Percentiles rank a stretch among this genome's conserved stretches.
Evolutionary conservation across 768 basidiomycete species (phyloP).

Genomic region (Chalciporus chontae): DNA sequence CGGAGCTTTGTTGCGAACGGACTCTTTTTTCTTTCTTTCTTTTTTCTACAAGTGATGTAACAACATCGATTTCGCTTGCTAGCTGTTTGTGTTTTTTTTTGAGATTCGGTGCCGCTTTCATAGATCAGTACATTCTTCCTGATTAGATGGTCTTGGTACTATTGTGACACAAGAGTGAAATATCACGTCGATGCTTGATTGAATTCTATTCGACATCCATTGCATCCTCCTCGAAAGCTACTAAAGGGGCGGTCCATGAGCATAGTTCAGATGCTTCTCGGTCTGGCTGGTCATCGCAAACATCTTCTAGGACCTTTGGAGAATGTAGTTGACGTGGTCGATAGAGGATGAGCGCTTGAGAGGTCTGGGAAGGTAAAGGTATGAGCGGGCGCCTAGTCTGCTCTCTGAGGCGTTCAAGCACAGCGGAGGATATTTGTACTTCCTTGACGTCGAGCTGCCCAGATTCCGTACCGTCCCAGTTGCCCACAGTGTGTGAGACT

Average conservation of each 20-base stretch:
- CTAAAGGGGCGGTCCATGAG: neutral
- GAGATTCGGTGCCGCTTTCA: slow-evolving; percentile 9
- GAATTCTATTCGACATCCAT: slow-evolving; percentile 49
- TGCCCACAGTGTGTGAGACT: neutral
- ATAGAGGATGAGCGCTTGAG: slow-evolving; percentile 55
- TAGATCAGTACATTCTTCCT: slow-evolving; percentile 26
- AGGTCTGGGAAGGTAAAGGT: slow-evolving; percentile 12
- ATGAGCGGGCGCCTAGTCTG: slow-evolving; percentile 24
- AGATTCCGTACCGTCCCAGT: slow-evolving; percentile 24
- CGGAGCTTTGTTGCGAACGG: slow-evolving; percentile 3
- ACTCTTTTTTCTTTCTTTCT: slow-evolving; percentile 6
- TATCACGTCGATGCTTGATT: neutral
- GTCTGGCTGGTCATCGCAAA: slow-evolving; percentile 4
- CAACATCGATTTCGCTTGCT: slow-evolving; percentile 19
- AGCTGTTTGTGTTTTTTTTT: slow-evolving; percentile 20
- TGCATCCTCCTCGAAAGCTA: slow-evolving; percentile 31
- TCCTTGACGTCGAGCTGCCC: slow-evolving; percentile 20
- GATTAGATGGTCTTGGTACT: slow-evolving; percentile 24
- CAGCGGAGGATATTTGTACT: slow-evolving; percentile 41
- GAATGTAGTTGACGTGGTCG: slow-evolving; percentile 35
- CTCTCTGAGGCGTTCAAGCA: slow-evolving; percentile 44
- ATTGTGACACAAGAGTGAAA: slow-evolving; percentile 14
- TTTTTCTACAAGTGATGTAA: slow-evolving; percentile 9
- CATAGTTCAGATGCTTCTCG: neutral
- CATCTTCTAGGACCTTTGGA: neutral